Evolutionary conservation across 2,329 filamentous ascomycete genomes (phyloP), one percentile per base, ranked within the genome.

Genomic region (Ascochyta pisi): DNA sequence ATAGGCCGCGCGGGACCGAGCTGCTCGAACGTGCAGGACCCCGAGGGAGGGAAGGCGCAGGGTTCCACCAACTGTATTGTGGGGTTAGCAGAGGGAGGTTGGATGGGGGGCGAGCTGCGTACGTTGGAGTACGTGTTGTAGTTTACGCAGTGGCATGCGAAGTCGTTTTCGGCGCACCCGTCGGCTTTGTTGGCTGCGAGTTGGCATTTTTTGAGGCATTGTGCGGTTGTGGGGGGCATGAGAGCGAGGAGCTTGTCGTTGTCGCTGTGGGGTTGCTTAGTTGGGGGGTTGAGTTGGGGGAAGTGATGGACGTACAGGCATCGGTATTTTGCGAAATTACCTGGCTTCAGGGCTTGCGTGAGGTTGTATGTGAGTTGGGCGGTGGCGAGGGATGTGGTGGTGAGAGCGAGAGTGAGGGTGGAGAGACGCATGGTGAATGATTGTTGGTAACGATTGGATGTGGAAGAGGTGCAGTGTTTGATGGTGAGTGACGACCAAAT

Each of bases 321-420:
- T n/a, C 43, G 58, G 50, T 69, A 69, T 42, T 69, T 69, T 19
- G 62, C 41, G 16, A 55, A 61, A 39, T 68, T 65, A 16, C 63
- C 60, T 0, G 40, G 19, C 15, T 46, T 26, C 10, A 59, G 57
- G 9, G 67, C 65, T 16, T 61, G 44, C 1, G 63, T 68, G 9
- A 66, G 42, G 54, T 69, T 68, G 61, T 56, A 69, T 2, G 66
- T 68, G 29, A 60, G 54, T 34, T 63, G 56, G 7, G 67, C 64
- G 23, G 31, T 51, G 10, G 42, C 53, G 19, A 56, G 27, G 6
- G 47, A 16, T n/a, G 53, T 38, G 15, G 41, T 37, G 4, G 53
- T 42, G 37, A 56, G 24, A 15, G 37, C 42, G 47, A 51, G 5
- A 5, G 41, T n/a, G 15, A 53, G 6, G 37, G 23, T 33, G 9